Conservation (phyloP, 495 filamentous ascomycete species). For the Parathielavia appendiculata region DNA sequence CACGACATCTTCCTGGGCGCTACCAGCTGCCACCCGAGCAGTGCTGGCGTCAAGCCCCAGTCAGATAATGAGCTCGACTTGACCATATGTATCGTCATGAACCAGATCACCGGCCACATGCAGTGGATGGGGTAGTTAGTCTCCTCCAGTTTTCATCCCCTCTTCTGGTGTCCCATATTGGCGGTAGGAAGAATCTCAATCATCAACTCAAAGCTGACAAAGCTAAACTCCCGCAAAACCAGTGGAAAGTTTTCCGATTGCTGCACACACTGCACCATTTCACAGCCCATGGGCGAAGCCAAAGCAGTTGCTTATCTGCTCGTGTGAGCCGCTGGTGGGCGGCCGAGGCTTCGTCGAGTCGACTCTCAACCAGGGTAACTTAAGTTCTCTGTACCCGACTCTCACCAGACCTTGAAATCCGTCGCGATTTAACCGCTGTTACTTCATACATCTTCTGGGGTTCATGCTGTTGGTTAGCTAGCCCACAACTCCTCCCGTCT, state of each 20-base stretch:
- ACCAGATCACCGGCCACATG: slow-evolving; percentile 9
- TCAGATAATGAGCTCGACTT: slow-evolving; percentile 19
- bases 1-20: slow-evolving; percentile 14
- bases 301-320: slow-evolving; percentile 9
- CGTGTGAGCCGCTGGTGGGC: slow-evolving; percentile 6
- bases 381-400: background rate
- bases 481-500: background rate
- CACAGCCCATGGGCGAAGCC: background rate
- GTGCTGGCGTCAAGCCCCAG: background rate
- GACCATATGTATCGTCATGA: slow-evolving; percentile 24
- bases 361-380: slow-evolving; percentile 16
- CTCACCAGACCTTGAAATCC: no score
- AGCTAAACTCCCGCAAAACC: background rate
- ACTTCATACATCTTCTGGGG: no score
- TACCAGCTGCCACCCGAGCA: slow-evolving; percentile 2
- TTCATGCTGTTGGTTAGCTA: no score
- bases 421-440: no score
- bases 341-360: background rate
- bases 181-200: background rate
- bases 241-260: slow-evolving; percentile 26
- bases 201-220: background rate
- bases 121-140: slow-evolving; percentile 18
- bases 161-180: no score
- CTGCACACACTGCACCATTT: slow-evolving; percentile 21
- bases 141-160: background rate